Base-by-base conservation (phyloP, 2,329 filamentous ascomycete genomes). In the Berkeleyomyces rouxiae region DNA sequence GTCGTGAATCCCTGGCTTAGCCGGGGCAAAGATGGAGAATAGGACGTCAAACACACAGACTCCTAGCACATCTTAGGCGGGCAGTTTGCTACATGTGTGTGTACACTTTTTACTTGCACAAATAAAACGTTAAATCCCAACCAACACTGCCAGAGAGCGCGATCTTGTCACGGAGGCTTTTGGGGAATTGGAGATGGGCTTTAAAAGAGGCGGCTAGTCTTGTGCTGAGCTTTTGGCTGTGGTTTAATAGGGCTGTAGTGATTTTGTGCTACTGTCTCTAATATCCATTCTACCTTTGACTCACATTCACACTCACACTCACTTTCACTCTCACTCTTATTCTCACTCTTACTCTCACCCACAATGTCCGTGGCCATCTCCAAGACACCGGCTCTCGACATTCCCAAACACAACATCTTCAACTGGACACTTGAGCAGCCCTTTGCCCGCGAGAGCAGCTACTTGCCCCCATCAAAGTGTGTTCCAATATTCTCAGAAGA, bases 361-460 rank as follows among this genome's bases (percentile, higher is more conserved):
- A 7, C 31, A 47, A 59, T 60, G 57, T 23, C 57, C 16, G 13
- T 58, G 13, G 62, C 63, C 16, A 49, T 61, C 31, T n/a, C 47
- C 2, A 55, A 58, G 7, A n/a, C 31, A 4, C 33, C 31, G 4
- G 46, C 7, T 3, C 23, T 31, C 39, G 33, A n/a, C 1, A n/a
- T 70, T n/a, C 69, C 70, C 11, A 59, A 64, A 3, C 51, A 53
- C 16, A 74, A 72, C 53, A 64, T 70, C 59, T 76, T 75, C 63
- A 70, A 73, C 61, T 76, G 70, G 63, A 59, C 71, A 13, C 73
- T 75, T 62, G 70, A 71, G 63, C 70, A 72, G 55, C 73, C 74
- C 0, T 76, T 76, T 43, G 64, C 69, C 36, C 59, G 65, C 1
- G 67, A 71, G 60, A 72, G 66, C 57, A 68, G 68, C 3, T 71